A percentile compares a stretch with the other conserved stretches of the same genome.
phyloP scores from a whole-genome alignment of 176 grass and related monocot genomes.

The Urochloa ruziziensis region DNA sequence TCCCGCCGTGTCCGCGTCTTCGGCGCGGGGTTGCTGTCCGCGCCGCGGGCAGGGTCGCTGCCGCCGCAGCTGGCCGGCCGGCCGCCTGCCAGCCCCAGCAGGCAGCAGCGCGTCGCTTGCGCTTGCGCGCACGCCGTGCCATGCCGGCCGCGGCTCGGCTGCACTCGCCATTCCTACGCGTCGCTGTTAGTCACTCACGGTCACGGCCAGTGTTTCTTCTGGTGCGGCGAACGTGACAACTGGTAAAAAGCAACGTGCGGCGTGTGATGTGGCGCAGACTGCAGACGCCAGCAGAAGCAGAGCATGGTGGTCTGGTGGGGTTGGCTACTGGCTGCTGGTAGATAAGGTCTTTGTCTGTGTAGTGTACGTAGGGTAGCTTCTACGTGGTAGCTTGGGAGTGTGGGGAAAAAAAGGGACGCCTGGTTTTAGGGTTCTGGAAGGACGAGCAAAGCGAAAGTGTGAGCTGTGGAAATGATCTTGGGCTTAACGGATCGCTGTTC shows the following conservation, averaged over 20 bases:
- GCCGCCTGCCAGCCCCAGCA: too few species aligned
- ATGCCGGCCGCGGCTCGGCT: background rate
- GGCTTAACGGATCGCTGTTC: too few species aligned
- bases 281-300: background rate
- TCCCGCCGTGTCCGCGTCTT: conserved; percentile 3
- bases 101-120: background rate
- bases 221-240: background rate
- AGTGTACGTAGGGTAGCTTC: background rate
- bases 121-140: background rate
- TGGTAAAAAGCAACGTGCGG: background rate
- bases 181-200: too few species aligned
- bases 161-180: background rate
- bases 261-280: too few species aligned
- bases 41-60: conserved; percentile 9
- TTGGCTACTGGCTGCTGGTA: background rate
- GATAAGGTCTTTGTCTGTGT: background rate
- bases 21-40: conserved; percentile 23
- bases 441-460: background rate
- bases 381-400: background rate
- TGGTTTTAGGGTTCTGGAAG: background rate
- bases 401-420: background rate
- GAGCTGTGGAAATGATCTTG: background rate
- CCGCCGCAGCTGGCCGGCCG: background rate
- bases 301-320: background rate
- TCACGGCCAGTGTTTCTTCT: background rate